phyloP scores from a whole-genome alignment of 2,329 filamentous ascomycete genomes.

The Scedosporium apiospermum region DNA sequence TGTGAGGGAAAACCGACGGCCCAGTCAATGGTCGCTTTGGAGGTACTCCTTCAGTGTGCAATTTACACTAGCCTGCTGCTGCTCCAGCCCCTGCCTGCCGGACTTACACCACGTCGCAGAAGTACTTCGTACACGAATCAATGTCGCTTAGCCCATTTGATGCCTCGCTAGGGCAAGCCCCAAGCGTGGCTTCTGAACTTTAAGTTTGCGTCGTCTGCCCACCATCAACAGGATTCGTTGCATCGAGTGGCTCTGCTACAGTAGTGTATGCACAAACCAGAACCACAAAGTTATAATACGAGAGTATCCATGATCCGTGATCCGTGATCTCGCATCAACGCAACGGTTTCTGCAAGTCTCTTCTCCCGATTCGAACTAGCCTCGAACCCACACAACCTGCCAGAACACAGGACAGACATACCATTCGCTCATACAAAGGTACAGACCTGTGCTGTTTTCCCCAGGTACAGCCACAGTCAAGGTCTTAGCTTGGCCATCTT shows the following conservation, averaged over 20 bases:
- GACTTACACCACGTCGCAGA: too few species aligned
- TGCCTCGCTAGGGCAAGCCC: not conserved
- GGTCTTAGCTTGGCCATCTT: too few species aligned
- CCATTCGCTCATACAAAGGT: not conserved
- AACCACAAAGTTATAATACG: not conserved
- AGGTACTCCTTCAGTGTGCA: too few species aligned
- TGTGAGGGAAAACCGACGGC: too few species aligned
- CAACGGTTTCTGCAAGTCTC: not conserved
- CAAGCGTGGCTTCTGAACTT: not conserved
- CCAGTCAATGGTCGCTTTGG: too few species aligned
- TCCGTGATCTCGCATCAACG: not conserved
- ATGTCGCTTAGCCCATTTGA: too few species aligned
- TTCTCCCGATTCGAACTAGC: not conserved
- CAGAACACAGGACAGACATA: not conserved
- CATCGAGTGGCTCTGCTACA: not conserved
- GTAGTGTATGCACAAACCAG: not conserved
- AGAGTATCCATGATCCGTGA: not conserved
- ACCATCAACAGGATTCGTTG: not conserved
- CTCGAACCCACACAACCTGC: not conserved
- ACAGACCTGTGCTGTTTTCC: not conserved
- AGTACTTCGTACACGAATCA: too few species aligned
- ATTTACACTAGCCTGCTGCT: too few species aligned
- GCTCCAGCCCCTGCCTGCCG: too few species aligned
- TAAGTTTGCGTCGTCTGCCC: too few species aligned
- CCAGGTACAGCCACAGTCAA: not conserved